phyloP scores from a whole-genome alignment of 139 green algal genomes.

The Astrephomene gubernaculifera region DNA sequence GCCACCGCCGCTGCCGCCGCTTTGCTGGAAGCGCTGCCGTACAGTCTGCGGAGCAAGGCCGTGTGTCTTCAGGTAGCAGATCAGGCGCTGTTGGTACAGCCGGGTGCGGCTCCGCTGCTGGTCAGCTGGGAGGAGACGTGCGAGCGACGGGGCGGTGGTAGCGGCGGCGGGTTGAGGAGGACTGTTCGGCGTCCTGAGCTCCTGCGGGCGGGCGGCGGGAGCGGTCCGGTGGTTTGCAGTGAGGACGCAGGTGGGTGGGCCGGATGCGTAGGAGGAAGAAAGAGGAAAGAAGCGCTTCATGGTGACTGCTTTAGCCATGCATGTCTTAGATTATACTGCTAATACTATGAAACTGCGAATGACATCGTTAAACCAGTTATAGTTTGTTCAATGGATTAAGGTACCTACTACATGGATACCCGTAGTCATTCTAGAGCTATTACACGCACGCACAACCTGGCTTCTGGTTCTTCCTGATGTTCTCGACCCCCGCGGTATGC shows the following conservation, averaged over 20 bases:
- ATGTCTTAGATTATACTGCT: neutral
- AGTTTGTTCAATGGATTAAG: neutral
- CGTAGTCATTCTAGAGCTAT: neutral
- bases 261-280: neutral
- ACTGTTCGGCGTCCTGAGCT: too few relatives aligned
- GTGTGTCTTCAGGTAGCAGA: slow-evolving; percentile 24
- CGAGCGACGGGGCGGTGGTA: slow-evolving; percentile 23
- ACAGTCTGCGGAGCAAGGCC: neutral
- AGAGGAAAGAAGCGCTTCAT: neutral
- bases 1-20: slow-evolving; percentile 2
- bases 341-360: too few relatives aligned
- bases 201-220: neutral
- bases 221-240: neutral
- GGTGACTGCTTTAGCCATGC: too few relatives aligned
- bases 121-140: slow-evolving; percentile 10
- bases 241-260: neutral
- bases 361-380: too few relatives aligned
- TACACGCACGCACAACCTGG: too few relatives aligned
- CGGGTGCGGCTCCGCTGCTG: neutral
- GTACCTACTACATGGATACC: neutral
- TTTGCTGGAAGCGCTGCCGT: slow-evolving; percentile 31
- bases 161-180: neutral
- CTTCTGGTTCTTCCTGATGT: neutral
- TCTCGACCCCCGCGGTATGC: neutral
- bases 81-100: slow-evolving; percentile 19